Evolutionary conservation across 78 protist species (phyloP), one percentile per base, ranked within the genome.

Genomic region (Dictyostelium intermedium): DNA sequence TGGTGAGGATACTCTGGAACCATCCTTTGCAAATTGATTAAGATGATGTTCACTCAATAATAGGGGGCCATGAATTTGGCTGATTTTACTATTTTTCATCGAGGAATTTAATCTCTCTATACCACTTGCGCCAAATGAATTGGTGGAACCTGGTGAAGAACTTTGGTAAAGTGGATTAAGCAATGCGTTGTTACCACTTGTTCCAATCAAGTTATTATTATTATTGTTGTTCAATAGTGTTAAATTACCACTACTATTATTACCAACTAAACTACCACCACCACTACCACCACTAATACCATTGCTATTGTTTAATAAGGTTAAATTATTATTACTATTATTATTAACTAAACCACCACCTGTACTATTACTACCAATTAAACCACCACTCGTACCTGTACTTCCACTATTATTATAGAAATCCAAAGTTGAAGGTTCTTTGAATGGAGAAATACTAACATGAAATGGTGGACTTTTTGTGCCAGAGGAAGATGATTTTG

Each of bases 21-120:
- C 61, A 20, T 50, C 85, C 9, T 20, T 39, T 5, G 20, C 8
- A 77, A 20, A 43, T 39, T 77, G 50, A 39, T 76, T 86, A 35
- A 32, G 39, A 34, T 76, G 92, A 30, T 32, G 53, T 18, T 89
- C 87, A 9, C 72, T 32, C 13, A 60, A 10, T 30, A 80, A 39
- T 30, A 89, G 20, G 8, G 94, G 94, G 5, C 94, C 94, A 80
- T 89, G 94, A 32, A 89, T 80, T 66, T 89, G 94, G 32, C 87
- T 80, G 69, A 89, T 56, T 50, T 80, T 89, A 27, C 76, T 61
- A 18, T 70, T 84, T 13, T 37, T 37, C 37, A 60, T 82, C 61
- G 50, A 83, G 70, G 25, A 45, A n/a, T 35, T 80, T 27, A 80
- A 32, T 53, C 76, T 60, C 1, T 37, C 87, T 18, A 50, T 56